phyloP scores from a whole-genome alignment of 176 grass and related monocot genomes.

The Aegilops tauschii region DNA sequence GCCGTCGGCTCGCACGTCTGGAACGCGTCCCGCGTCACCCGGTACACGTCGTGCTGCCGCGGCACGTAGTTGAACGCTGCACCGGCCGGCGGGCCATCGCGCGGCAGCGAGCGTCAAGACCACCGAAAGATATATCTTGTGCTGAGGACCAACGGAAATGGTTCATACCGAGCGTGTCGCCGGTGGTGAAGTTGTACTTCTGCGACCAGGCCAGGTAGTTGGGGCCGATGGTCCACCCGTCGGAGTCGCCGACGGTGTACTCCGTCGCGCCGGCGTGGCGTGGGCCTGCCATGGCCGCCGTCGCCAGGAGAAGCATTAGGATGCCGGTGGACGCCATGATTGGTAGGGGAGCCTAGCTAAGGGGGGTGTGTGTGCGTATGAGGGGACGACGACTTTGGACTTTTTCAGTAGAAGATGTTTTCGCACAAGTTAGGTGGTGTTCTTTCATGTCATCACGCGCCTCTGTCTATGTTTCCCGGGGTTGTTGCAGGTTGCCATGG shows the following conservation, averaged over 20 bases:
- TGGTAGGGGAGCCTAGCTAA: not conserved
- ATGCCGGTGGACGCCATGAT: constrained; percentile 32
- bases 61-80: constrained; percentile 72
- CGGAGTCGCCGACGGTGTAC: constrained; percentile 49
- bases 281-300: not conserved
- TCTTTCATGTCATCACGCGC: not conserved
- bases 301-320: not conserved
- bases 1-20: constrained; percentile 45
- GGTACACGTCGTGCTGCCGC: constrained; percentile 62
- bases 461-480: not conserved
- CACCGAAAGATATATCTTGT: not conserved
- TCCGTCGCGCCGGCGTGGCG: constrained; percentile 32
- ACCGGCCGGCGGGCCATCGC: not conserved
- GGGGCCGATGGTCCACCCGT: constrained; percentile 54
- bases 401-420: not conserved
- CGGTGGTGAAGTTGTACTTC: constrained; percentile 84
- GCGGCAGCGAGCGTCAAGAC: not conserved
- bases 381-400: not conserved
- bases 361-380: not conserved
- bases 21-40: constrained; percentile 58
- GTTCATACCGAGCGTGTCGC: constrained; percentile 58
- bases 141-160: too few relatives aligned
- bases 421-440: not conserved
- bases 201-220: constrained; percentile 73
- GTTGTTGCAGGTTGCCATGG: not conserved